These are phyloP conservation scores for Raddia guianensis DNA, from an alignment of 176 grass and related monocot species.

Conservation along the genomic window DNA sequence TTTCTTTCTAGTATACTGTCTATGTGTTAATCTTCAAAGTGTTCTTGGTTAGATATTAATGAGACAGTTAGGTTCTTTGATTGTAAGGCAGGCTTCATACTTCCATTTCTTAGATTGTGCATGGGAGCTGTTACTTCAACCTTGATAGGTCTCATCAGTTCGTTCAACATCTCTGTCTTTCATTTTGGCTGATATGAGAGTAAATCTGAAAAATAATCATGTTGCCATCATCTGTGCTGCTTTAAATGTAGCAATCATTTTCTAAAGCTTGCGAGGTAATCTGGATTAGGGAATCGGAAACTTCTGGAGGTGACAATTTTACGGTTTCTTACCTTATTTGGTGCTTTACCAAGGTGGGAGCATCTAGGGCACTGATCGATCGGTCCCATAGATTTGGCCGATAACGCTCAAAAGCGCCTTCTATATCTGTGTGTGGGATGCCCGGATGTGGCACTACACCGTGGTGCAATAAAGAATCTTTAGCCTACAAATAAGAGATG, in stretches of 20 bases:
- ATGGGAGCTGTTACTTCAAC: not conserved
- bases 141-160: constrained; percentile 5
- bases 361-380: constrained; percentile 39
- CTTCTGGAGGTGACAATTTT: constrained; percentile 23
- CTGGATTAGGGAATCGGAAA: constrained; percentile 27
- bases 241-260: not conserved
- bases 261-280: constrained; percentile 1
- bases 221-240: not conserved
- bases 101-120: not conserved
- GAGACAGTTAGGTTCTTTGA: not conserved
- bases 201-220: not conserved
- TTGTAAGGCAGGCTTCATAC: too few species aligned
- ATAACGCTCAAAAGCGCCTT: constrained; percentile 36
- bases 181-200: not conserved
- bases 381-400: constrained; percentile 9
- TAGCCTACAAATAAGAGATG: constrained; percentile 12
- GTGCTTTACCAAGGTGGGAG: constrained; percentile 22
- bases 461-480: constrained; percentile 31
- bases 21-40: not conserved
- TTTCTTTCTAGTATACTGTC: not conserved
- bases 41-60: not conserved
- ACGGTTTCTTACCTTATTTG: not conserved
- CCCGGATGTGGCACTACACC: not conserved
- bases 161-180: not conserved
- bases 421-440: constrained; percentile 32